phyloP scores from a whole-genome alignment of 257 asterid species.

The Forsythia viridissima region DNA sequence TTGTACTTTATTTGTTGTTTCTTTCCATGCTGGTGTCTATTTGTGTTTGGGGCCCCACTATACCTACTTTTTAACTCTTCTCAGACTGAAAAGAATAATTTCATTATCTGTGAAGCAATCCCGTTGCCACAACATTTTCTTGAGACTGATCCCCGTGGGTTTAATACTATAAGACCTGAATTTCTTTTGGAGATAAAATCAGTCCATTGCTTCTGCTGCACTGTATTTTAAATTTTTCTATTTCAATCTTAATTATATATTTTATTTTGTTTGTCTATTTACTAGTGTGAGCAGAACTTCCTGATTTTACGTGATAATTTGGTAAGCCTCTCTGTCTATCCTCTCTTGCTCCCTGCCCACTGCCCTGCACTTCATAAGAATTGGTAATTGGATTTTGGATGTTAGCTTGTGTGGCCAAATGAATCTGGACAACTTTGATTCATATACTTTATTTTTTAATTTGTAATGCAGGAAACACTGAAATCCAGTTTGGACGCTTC shows the following conservation, averaged over 20 bases:
- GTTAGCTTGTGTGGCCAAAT: neutral
- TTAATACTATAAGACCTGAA: neutral
- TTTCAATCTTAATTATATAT: neutral
- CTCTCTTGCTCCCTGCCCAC: neutral
- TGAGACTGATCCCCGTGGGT: neutral
- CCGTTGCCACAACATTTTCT: neutral
- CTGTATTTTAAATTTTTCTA: neutral
- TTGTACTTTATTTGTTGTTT: neutral
- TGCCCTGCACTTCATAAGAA: neutral
- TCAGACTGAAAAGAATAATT: neutral
- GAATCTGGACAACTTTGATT: neutral
- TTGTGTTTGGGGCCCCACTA: neutral
- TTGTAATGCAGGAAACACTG: slow-evolving; percentile 70
- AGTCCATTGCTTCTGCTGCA: neutral
- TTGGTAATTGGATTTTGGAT: neutral
- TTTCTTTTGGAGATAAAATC: neutral
- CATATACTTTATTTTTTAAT: slow-evolving; percentile 1
- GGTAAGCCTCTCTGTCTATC: neutral
- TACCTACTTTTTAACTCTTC: neutral
- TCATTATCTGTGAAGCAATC: neutral
- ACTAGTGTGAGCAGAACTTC: neutral
- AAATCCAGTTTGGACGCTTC: slow-evolving; percentile 82
- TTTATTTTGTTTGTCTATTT: neutral
- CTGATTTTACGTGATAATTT: neutral
- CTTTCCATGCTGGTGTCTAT: neutral